phyloP scores from a whole-genome alignment of 1,284 basidiomycete genomes.

The Exsudoporus floridanus region DNA sequence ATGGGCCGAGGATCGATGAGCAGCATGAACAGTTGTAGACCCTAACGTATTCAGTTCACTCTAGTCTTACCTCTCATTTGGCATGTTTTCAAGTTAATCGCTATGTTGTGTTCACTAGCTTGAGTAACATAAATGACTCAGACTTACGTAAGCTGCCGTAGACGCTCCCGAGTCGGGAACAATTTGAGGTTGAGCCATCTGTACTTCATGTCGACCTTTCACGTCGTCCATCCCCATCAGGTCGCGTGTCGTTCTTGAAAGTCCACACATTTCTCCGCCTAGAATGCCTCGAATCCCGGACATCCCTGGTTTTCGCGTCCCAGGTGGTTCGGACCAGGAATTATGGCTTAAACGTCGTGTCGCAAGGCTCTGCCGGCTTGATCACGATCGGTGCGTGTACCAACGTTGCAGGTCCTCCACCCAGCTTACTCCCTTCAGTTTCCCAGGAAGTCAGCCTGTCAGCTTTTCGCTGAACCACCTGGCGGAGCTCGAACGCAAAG shows the following conservation, averaged over 20 bases:
- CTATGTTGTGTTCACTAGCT: neutral
- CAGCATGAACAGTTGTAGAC: conserved; percentile 22
- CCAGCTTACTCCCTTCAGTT: conserved; percentile 46
- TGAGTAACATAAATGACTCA: neutral
- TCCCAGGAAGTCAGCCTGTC: conserved; percentile 92
- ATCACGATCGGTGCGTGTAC: conserved; percentile 50
- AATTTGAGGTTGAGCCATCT: neutral
- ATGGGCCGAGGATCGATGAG: conserved; percentile 87
- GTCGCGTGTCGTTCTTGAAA: conserved; percentile 10
- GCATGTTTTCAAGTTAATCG: conserved; percentile 27
- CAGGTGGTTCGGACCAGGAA: conserved; percentile 56
- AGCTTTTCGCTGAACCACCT: conserved; percentile 77
- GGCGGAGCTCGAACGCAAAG: conserved; percentile 74
- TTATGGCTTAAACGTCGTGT: conserved; percentile 64
- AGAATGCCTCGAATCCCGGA: conserved; percentile 57
- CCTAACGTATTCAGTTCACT: conserved; percentile 25
- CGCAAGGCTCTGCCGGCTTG: conserved; percentile 62
- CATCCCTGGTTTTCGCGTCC: conserved; percentile 59
- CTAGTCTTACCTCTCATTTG: conserved; percentile 17
- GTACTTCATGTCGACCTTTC: conserved; percentile 6
- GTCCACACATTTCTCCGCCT: neutral
- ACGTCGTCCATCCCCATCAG: neutral
- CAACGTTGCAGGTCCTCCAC: neutral
- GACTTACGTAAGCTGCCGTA: conserved; percentile 29
- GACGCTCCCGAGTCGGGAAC: neutral